Base-by-base conservation (phyloP, 495 filamentous ascomycete species). In the Amphirosellinia nigrospora region DNA sequence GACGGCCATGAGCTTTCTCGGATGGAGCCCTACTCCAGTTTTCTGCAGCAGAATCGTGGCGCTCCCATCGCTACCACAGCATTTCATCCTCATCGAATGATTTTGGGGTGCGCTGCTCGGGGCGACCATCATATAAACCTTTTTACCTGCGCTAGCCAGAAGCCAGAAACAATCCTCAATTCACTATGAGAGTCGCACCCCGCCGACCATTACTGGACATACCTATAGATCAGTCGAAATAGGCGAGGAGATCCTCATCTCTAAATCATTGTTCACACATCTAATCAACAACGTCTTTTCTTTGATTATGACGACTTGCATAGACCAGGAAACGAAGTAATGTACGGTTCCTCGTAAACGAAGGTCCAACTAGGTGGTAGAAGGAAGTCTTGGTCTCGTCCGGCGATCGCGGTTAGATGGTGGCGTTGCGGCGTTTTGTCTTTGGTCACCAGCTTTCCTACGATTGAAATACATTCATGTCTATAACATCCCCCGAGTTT, bases 31-130 rank as follows among this genome's bases (percentile, higher is more conserved):
- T 96, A 97, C 78, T 91, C 92, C 19, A 91, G 90, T 74, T 97
- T 97, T 84, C 84, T 97, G 5, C 90, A 93, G 50, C 88, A 92
- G 70, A 91, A 89, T 68, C 89, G 91, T 60, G 88, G 88, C 45
- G 85, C 91, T 0, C 91, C 96, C 1, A 96, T 98, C 61, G 86
- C 93, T n/a, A 83, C 91, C 50, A 95, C 95, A 4, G 91, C 94
- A 0, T 99, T 98, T 85, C 96, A 99, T 80, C 96, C 96, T 4
- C 96, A 99, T 76, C 90, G 92, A 21, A 96, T 97, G 83, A 87
- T 98, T 79, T 83, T 99, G 61, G 96, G 93, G 23, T 94, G 90
- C 69, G 91, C 93, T 0, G 93, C 91, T 11, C 81, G 89, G 10
- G 88, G 90, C 10, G 90, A 93, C 71, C 86, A 89, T 61, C 87